Conservation (phyloP, 2,329 filamentous ascomycete genomes). For the Ceratocystis lukuohia region DNA sequence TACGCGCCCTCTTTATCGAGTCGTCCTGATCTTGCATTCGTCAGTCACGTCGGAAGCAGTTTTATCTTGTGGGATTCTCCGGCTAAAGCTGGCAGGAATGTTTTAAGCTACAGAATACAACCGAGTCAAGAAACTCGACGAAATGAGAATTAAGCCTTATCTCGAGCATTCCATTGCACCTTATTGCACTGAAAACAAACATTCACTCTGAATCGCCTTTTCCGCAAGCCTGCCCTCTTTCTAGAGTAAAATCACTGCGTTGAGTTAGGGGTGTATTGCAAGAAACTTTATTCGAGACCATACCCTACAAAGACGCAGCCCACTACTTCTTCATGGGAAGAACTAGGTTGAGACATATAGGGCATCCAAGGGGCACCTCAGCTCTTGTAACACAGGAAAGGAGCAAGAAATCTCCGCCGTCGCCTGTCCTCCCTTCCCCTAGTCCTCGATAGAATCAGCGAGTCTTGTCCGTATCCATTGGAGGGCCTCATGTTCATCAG, state of each 20-base stretch:
- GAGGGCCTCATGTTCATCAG: constrained; percentile 21
- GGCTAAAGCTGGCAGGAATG: background rate
- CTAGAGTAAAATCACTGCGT: background rate
- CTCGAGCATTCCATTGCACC: background rate
- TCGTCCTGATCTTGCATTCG: too few relatives aligned
- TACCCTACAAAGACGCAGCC: background rate
- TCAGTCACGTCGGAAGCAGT: too few relatives aligned
- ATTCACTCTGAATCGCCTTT: background rate
- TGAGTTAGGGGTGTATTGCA: background rate
- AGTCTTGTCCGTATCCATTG: background rate
- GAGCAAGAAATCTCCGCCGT: background rate
- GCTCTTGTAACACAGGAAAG: background rate
- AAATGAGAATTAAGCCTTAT: background rate
- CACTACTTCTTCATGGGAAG: background rate
- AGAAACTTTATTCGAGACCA: too few relatives aligned
- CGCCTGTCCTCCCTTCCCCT: background rate
- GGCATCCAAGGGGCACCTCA: background rate
- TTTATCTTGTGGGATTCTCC: background rate
- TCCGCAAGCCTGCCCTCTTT: background rate
- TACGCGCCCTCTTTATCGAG: too few relatives aligned
- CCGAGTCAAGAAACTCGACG: background rate
- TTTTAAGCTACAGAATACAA: too few relatives aligned
- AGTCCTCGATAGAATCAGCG: background rate
- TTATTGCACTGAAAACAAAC: background rate
- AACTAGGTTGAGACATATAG: background rate